Conservation (phyloP, 2,329 filamentous ascomycete species). For the Colletotrichum limetticola region DNA sequence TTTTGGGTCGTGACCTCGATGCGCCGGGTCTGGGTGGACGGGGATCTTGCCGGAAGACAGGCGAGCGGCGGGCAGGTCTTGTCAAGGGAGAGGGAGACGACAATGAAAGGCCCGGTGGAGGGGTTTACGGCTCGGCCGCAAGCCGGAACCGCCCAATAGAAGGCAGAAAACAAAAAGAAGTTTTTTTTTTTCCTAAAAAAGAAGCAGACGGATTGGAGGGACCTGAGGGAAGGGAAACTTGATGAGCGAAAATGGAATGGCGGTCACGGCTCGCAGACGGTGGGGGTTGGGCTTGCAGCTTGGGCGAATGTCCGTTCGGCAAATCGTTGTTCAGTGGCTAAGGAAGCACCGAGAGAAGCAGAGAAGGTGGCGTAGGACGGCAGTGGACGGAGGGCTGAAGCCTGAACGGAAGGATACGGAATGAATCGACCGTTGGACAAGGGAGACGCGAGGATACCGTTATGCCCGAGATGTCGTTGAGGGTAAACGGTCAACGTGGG, state of each 20-base stretch:
- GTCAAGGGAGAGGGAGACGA: conserved; percentile 13
- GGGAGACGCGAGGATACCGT: background rate
- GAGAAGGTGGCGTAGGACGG: conserved; percentile 67
- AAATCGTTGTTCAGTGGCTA: conserved; percentile 13
- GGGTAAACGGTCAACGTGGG: background rate
- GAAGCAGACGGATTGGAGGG: background rate
- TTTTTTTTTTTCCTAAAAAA: background rate
- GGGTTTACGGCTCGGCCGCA: conserved; percentile 19
- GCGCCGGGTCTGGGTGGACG: conserved; percentile 31
- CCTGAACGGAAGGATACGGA: conserved; percentile 61
- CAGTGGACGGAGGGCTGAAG: too few species aligned
- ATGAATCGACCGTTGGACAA: background rate
- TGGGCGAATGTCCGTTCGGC: conserved; percentile 24
- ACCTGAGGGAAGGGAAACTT: background rate
- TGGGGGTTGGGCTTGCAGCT: conserved; percentile 27
- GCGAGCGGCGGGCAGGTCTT: conserved; percentile 24
- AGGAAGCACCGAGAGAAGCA: conserved; percentile 57
- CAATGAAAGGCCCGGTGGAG: background rate
- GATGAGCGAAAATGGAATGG: conserved; percentile 26
- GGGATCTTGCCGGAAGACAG: conserved; percentile 33
- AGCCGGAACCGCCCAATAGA: conserved; percentile 22
- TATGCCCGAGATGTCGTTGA: background rate
- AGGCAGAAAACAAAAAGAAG: background rate
- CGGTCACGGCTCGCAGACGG: conserved; percentile 30
- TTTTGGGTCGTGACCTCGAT: conserved; percentile 24